phyloP scores from a whole-genome alignment of 2,329 filamentous ascomycete genomes.

The Fusarium lateritium region DNA sequence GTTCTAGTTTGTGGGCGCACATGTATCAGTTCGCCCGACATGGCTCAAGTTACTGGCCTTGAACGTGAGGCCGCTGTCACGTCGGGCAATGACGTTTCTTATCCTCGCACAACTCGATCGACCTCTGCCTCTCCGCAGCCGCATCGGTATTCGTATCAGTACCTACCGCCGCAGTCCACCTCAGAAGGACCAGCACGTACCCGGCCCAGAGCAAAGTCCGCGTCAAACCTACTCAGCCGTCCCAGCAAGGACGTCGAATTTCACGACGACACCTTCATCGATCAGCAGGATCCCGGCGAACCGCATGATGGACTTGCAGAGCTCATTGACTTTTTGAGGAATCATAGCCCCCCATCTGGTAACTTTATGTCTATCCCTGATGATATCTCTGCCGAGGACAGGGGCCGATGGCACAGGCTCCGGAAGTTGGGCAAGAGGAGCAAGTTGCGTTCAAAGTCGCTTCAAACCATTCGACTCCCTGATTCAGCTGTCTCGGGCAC shows the following conservation, averaged over 20 bases:
- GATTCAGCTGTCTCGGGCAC: conserved; percentile 69
- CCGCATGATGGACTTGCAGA: conserved; percentile 52
- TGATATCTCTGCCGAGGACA: conserved; percentile 49
- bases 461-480: conserved; percentile 60
- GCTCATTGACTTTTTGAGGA: conserved; percentile 66
- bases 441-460: conserved; percentile 52
- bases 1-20: neutral
- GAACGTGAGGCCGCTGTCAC: conserved; percentile 42
- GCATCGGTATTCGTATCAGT: conserved; percentile 18
- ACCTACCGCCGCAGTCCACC: conserved; percentile 8
- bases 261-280: conserved; percentile 41
- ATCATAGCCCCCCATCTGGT: conserved; percentile 62
- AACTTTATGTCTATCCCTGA: conserved; percentile 66
- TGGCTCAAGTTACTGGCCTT: conserved; percentile 44
- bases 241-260: conserved; percentile 37
- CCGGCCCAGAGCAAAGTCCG: conserved; percentile 45
- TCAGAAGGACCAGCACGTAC: conserved; percentile 27
- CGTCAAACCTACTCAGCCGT: conserved; percentile 42
- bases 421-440: conserved; percentile 58
- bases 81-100: conserved; percentile 41
- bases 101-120: conserved; percentile 34
- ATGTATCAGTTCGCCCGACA: conserved; percentile 43
- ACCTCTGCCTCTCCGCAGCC: conserved; percentile 20
- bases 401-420: conserved; percentile 60
- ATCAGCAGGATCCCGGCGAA: conserved; percentile 32